Percentiles rank a stretch among this genome's conserved stretches.
phyloP scores from a whole-genome alignment of 345 rosid species.

The Gynandropsis gynandra region DNA sequence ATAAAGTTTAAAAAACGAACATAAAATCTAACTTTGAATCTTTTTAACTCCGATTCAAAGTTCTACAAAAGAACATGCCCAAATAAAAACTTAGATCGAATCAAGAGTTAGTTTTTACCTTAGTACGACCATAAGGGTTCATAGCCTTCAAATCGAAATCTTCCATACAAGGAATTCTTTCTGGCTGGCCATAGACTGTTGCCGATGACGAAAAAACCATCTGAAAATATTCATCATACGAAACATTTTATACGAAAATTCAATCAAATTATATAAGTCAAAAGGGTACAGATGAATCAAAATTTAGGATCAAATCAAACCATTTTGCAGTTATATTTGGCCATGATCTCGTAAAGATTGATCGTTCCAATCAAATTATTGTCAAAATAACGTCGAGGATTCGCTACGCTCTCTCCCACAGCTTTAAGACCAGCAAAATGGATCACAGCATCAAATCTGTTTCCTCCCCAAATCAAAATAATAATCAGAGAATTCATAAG shows the following conservation, averaged over 20 bases:
- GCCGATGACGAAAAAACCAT: slow-evolving; percentile 96
- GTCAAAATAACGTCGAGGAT: slow-evolving; percentile 81
- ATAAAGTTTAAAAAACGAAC: no score
- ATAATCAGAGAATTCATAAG: slow-evolving; percentile 11
- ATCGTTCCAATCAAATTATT: slow-evolving; percentile 71
- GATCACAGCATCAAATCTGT: slow-evolving; percentile 87
- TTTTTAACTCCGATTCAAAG: no score
- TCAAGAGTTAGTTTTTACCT: slow-evolving; percentile 43
- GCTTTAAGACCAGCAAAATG: slow-evolving; percentile 97
- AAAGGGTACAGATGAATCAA: slow-evolving; percentile 1
- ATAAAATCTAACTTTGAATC: no score
- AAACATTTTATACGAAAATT: neutral
- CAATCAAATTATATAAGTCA: no score
- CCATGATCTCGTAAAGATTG: slow-evolving; percentile 63
- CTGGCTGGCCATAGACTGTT: slow-evolving; percentile 95
- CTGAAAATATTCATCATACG: slow-evolving; percentile 25
- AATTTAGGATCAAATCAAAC: slow-evolving; percentile 19
- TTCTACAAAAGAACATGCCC: no score
- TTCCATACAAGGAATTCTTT: slow-evolving; percentile 73
- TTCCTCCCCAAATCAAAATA: neutral
- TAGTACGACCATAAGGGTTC: slow-evolving; percentile 94
- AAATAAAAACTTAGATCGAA: no score
- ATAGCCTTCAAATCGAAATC: slow-evolving; percentile 62
- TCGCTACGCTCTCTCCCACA: slow-evolving; percentile 74
- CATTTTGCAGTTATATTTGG: slow-evolving; percentile 67